Conservation (phyloP, 1,139 yeast genomes). For the Saccharomycopsis hybrid region DNA sequence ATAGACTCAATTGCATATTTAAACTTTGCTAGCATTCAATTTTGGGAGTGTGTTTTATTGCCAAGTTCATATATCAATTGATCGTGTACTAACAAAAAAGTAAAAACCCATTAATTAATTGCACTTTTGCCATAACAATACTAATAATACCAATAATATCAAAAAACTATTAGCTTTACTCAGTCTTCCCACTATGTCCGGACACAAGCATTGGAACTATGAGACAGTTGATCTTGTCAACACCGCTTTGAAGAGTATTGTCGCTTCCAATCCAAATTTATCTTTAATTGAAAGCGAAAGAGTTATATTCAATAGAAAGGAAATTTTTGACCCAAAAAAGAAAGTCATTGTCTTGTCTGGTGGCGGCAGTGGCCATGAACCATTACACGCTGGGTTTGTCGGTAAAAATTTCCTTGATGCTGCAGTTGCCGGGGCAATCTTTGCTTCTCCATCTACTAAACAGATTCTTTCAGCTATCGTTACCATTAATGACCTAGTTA, state of each 20-base stretch:
- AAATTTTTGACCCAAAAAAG: conserved; percentile 22
- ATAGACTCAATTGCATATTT: too few species aligned
- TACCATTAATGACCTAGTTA: conserved; percentile 25
- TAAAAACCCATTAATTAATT: too few species aligned
- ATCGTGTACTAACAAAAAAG: too few species aligned
- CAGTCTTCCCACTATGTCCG: too few species aligned
- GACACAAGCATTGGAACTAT: conserved; percentile 25
- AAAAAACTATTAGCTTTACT: too few species aligned
- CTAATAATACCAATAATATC: too few species aligned
- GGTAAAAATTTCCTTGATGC: conserved; percentile 78
- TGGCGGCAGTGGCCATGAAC: conserved; percentile 97
- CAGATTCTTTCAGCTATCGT: conserved; percentile 69
- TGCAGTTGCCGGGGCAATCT: conserved; percentile 83
- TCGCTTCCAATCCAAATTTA: conserved; percentile 60
- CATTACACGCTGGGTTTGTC: conserved; percentile 85
- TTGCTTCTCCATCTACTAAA: conserved; percentile 88
- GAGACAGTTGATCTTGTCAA: conserved; percentile 54
- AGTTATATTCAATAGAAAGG: conserved; percentile 43
- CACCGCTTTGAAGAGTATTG: conserved; percentile 60
- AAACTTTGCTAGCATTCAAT: too few species aligned
- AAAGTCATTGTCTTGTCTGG: conserved; percentile 77
- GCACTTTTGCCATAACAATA: too few species aligned
- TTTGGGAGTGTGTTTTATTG: too few species aligned
- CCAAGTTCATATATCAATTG: too few species aligned
- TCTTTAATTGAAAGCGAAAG: conserved; percentile 60